Evolutionary conservation across 495 filamentous ascomycete species (phyloP).

Genomic region (Baudoinia panamericana): DNA sequence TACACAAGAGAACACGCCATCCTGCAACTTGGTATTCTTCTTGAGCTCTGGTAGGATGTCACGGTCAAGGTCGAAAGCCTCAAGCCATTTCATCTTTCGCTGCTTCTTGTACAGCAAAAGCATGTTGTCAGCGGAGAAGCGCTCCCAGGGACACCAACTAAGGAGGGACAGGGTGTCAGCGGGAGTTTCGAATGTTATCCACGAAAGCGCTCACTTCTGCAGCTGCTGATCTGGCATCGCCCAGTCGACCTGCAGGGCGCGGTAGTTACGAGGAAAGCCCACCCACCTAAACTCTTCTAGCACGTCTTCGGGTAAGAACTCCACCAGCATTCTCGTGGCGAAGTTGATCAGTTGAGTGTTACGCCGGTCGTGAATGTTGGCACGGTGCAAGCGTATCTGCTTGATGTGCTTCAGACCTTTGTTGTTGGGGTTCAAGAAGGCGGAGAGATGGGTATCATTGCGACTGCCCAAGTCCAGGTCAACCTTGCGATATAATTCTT

Average conservation of each 20-base stretch:
- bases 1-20: constrained; percentile 21
- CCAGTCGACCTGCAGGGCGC: background rate
- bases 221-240: background rate
- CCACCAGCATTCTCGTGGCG: constrained; percentile 30
- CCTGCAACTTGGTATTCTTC: constrained; percentile 24
- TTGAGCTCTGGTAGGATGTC: constrained; percentile 23
- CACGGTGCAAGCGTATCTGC: constrained; percentile 27
- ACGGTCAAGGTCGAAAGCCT: constrained; percentile 28
- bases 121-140: constrained; percentile 29
- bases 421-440: constrained; percentile 29
- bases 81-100: constrained; percentile 29
- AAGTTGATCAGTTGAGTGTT: constrained; percentile 27
- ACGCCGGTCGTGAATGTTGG: constrained; percentile 25
- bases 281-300: constrained; percentile 28
- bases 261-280: too few relatives aligned
- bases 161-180: constrained; percentile 1
- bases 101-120: constrained; percentile 30
- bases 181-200: background rate
- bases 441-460: constrained; percentile 24
- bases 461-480: constrained; percentile 28
- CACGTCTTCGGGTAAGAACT: constrained; percentile 30
- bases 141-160: constrained; percentile 29
- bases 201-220: background rate
- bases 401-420: constrained; percentile 28
- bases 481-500: constrained; percentile 28